These are phyloP conservation scores for Moricandia moricandioides DNA, from an alignment of 345 rosid genomes.

Conservation along the genomic window DNA sequence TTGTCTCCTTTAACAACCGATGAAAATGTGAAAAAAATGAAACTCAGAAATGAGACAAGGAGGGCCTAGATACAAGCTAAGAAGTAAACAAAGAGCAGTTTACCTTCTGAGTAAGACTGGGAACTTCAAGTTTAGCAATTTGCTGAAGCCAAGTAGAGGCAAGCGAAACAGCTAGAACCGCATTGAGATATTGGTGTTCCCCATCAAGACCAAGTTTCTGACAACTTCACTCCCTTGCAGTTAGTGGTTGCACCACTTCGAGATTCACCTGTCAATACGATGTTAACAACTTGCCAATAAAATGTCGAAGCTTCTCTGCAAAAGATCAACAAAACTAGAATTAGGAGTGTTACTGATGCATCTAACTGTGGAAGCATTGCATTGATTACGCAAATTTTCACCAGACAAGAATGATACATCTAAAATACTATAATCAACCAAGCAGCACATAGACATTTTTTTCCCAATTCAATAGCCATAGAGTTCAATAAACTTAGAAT, in stretches of 20 bases:
- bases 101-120: conserved; percentile 56
- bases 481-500: too few relatives aligned
- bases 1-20: conserved; percentile 52
- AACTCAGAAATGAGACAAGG: neutral
- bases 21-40: too few relatives aligned
- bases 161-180: conserved; percentile 82
- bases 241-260: conserved; percentile 63
- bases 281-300: neutral
- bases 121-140: conserved; percentile 58
- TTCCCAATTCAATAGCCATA: too few relatives aligned
- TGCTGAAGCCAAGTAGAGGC: conserved; percentile 77
- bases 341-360: too few relatives aligned
- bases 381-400: too few relatives aligned
- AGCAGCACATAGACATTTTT: too few relatives aligned
- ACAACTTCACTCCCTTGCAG: conserved; percentile 56
- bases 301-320: too few relatives aligned
- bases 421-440: neutral
- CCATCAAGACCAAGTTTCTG: conserved; percentile 86
- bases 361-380: neutral
- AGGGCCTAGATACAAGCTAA: neutral
- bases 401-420: too few relatives aligned
- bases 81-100: neutral
- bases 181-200: conserved; percentile 89
- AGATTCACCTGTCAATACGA: conserved; percentile 52
- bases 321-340: too few relatives aligned